These are phyloP conservation scores for Phascolomyces articulosus DNA, from an alignment of 371 early-diverging fungal species.

Conservation along the genomic window DNA sequence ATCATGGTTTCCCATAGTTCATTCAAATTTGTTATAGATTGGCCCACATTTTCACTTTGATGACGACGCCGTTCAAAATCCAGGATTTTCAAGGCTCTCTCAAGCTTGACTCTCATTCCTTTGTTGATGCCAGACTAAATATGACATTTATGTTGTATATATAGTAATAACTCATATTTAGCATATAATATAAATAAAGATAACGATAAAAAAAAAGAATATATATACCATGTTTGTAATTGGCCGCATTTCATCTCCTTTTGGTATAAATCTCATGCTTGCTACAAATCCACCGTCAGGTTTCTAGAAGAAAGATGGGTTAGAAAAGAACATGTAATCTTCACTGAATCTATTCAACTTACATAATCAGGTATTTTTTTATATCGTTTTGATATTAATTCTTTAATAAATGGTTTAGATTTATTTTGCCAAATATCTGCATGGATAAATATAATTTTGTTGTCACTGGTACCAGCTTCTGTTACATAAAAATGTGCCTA, in stretches of 20 bases:
- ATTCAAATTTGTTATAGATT: not conserved
- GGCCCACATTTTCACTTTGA: not conserved
- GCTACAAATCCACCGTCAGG: not conserved
- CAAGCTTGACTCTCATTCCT: not conserved
- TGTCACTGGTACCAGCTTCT: not conserved
- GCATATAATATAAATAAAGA: constrained; percentile 31
- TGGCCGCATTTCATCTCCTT: constrained; percentile 63
- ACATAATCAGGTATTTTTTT: not conserved
- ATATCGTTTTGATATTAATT: constrained; percentile 46
- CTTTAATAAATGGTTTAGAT: constrained; percentile 37
- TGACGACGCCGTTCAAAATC: not conserved
- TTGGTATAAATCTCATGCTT: constrained; percentile 60
- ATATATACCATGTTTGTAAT: constrained; percentile 64
- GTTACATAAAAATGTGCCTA: constrained; percentile 12
- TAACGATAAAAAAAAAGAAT: too few species aligned
- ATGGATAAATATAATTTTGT: constrained; percentile 67
- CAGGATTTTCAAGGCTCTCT: not conserved
- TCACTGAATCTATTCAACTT: too few species aligned
- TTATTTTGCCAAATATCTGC: constrained; percentile 73
- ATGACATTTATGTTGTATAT: too few species aligned
- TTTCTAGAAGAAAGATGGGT: too few species aligned
- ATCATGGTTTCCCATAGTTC: not conserved
- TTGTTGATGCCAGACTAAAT: not conserved
- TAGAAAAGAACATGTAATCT: too few species aligned
- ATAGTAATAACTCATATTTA: not conserved